Evolutionary conservation across 805 yeast species (phyloP).

Genomic region (Kuraishia hungarica): DNA sequence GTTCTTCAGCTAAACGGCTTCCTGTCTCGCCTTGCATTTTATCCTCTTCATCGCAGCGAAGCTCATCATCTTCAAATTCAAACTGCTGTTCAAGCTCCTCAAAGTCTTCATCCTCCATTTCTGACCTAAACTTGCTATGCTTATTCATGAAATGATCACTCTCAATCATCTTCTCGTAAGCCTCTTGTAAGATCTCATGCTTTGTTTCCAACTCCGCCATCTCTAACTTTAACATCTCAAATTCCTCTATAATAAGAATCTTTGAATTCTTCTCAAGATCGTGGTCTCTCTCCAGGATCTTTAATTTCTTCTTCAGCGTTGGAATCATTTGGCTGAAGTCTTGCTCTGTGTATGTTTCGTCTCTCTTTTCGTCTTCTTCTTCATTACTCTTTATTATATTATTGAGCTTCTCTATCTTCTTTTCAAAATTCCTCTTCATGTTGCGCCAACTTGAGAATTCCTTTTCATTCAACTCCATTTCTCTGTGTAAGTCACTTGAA

Average conservation of each 20-base stretch:
- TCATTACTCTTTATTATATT: constrained; percentile 10
- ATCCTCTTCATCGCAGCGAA: background rate
- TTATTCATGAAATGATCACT: background rate
- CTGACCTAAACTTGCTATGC: constrained; percentile 1
- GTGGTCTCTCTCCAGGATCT: constrained; percentile 36
- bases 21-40: too few relatives aligned
- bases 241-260: constrained; percentile 43
- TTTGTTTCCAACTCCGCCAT: constrained; percentile 17
- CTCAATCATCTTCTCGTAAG: constrained; percentile 15
- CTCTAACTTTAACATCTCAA: constrained; percentile 37
- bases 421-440: constrained; percentile 16
- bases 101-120: constrained; percentile 6
- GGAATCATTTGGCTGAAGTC: constrained; percentile 11
- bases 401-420: constrained; percentile 15
- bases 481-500: constrained; percentile 16
- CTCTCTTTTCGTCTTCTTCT: constrained; percentile 3
- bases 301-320: constrained; percentile 17
- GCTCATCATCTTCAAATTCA: background rate
- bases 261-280: constrained; percentile 47
- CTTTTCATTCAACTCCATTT: constrained; percentile 20
- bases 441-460: constrained; percentile 21
- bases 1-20: background rate
- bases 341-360: background rate
- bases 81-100: constrained; percentile 11
- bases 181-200: constrained; percentile 17